Base-by-base conservation (phyloP, 2,329 filamentous ascomycete genomes). In the Macrophomina tecta region DNA sequence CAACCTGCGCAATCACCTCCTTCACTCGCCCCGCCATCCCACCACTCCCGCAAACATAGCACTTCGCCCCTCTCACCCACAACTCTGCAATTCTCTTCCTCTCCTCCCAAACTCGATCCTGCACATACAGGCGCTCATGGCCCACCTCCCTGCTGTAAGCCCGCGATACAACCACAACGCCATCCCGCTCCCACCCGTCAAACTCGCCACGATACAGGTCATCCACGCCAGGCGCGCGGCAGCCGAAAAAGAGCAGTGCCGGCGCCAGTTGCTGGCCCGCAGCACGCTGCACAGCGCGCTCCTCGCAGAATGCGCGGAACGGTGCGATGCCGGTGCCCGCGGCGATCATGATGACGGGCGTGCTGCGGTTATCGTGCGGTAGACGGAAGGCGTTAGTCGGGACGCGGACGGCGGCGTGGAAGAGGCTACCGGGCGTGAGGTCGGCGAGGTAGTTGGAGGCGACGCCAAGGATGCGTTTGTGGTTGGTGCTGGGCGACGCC, bases 11-110 rank as follows among this genome's bases (percentile, higher is more conserved):
- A 55, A 79, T 76, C 3, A 72, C 75, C 42, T 77, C 73, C 69
- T 79, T 78, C 1, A 84, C 80, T 7, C 78, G 80, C 48, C 82
- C 78, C 0, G 82, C 83, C 0, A 85, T 78, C 28, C 73, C 76
- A 16, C 74, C 66, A 40, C 85, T 86, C 4, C 90, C 90, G 73
- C 90, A 92, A 2, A 91, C 84, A 72, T 86, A 91, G 0, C 90
- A 77, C 71, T 85, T 85, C 0, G 88, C 84, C 0, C 83, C 84
- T 5, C 75, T 69, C 0, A 80, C 76, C 67, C 84, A 86, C 38
- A 87, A 70, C 28, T 78, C 73, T 9, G 79, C 72, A 3, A 85
- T 73, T 12, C 83, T 79, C 12, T 77, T 75, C 0, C 81, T 73
- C 34, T 87, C 83, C 40, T 78, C 75, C 69, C 81, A 82, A 67